Base-by-base conservation (phyloP, 345 rosid genomes). In the Eucalyptus cladocalyx region DNA sequence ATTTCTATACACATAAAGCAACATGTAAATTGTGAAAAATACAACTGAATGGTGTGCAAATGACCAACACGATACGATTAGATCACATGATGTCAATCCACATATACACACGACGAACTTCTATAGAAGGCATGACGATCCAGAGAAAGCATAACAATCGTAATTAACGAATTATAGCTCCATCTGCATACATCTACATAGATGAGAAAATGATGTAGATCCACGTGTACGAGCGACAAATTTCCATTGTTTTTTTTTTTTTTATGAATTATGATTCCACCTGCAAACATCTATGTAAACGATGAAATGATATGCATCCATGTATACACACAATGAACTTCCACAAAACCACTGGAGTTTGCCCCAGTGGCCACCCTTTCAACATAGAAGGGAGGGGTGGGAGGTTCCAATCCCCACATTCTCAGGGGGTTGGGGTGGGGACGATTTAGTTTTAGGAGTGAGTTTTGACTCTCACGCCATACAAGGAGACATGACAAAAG, bases 331-430 rank as follows among this genome's bases (percentile, higher is more conserved):
- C 12, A 69, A 69, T 7, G 4, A 69, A 69, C 13, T 69, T 69
- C 80, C 43, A 34, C 42, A 18, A 34, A 9, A 45, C 11, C 3
- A 45, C 3, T 45, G 3, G 47, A 45, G 47, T 45, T 45, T 45
- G 3, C 3, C 47, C 10, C 47, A 45, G 1, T 45, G 47, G 3
- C 47, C 11, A 45, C 11, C 47, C 1, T 45, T 45, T 9, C 11
- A 45, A 45, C 11, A 45, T 45, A 9, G 1, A 45, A 45, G 1
- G 11, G 11, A 0, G 11, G 9, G 3, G 1, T 45, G 10, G 11
- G 47, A 45, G 47, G 11, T 45, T 45, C 1, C 3, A 45, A 45
- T 45, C 47, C 45, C 47, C 47, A 45, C 47, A 3, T 45, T 45
- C 11, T 45, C 1, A 45, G 10, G 47, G 11, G 11, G 3, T 45